A percentile compares a stretch with the other conserved stretches of the same genome.
phyloP scores from a whole-genome alignment of 2,329 filamentous ascomycete species.

The Apiospora malaysiana region DNA sequence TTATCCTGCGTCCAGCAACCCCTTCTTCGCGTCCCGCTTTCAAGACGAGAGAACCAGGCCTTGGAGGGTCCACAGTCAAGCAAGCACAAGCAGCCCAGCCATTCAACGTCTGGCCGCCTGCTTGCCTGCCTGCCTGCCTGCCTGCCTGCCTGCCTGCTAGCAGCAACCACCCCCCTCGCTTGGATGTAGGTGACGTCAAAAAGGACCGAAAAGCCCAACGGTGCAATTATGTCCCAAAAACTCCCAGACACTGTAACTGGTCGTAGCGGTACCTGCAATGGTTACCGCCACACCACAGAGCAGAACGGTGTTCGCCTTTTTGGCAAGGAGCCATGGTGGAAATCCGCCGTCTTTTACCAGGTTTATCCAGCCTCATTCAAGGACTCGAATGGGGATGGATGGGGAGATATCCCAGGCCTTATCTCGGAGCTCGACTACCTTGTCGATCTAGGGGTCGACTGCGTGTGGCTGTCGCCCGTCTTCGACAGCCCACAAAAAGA shows the following conservation, averaged over 20 bases:
- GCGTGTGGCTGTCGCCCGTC: conserved; percentile 63
- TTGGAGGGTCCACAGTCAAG: conserved; percentile 6
- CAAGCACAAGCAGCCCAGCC: background rate
- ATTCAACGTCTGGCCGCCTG: background rate
- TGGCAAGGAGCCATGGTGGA: conserved; percentile 51
- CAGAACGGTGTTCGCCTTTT: conserved; percentile 5
- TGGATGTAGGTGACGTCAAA: conserved; percentile 15
- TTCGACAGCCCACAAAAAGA: conserved; percentile 66
- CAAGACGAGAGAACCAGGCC: background rate
- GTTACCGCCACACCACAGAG: conserved; percentile 10
- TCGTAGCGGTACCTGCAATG: conserved; percentile 15
- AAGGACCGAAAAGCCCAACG: background rate
- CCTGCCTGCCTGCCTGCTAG: conserved; percentile 6
- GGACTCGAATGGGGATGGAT: conserved; percentile 64
- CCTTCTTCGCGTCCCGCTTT: conserved; percentile 11
- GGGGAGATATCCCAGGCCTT: conserved; percentile 70
- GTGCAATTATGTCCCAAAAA: conserved; percentile 5
- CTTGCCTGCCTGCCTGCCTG: too few relatives aligned
- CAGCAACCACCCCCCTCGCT: conserved; percentile 13
- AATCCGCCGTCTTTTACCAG: conserved; percentile 54
- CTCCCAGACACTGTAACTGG: background rate
- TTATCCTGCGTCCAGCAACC: background rate
- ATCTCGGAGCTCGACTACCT: conserved; percentile 70
- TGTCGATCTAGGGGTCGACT: conserved; percentile 63
- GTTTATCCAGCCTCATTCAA: conserved; percentile 66